A percentile compares a stretch with the other conserved stretches of the same genome.
phyloP scores from a whole-genome alignment of 345 rosid species.

The Melaleuca quinquenervia region DNA sequence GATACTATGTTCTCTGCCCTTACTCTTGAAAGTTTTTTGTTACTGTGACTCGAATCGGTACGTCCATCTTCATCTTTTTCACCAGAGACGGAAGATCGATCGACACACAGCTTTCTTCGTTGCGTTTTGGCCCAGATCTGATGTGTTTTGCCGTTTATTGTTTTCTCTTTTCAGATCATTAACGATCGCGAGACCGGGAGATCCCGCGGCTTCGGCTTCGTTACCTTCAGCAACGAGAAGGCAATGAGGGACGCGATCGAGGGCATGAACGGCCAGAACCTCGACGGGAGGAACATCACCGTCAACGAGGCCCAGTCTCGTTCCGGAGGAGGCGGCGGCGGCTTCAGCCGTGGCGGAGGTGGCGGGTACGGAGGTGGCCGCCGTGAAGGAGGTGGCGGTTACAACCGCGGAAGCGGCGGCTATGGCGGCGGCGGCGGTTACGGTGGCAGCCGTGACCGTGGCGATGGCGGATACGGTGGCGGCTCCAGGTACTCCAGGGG shows the following conservation, averaged over 20 bases:
- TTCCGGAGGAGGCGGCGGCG: constrained; percentile 35
- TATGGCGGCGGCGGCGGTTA: constrained; percentile 19
- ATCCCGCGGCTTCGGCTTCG: constrained; percentile 78
- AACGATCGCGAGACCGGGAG: constrained; percentile 84
- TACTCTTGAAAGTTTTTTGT: constrained; percentile 32
- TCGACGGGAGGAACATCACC: constrained; percentile 72
- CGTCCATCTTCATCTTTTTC: constrained; percentile 71
- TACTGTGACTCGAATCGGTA: constrained; percentile 59
- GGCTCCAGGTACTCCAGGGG: constrained; percentile 9
- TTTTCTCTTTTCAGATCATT: constrained; percentile 27
- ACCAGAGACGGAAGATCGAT: constrained; percentile 55
- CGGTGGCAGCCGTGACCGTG: constrained; percentile 25
- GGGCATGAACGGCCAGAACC: constrained; percentile 80
- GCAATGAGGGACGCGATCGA: constrained; percentile 78
- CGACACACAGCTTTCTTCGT: neutral
- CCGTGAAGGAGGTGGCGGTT: constrained; percentile 19
- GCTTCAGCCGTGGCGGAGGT: constrained; percentile 31
- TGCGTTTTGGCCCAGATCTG: neutral
- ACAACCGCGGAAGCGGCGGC: constrained; percentile 29
- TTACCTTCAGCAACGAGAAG: constrained; percentile 73
- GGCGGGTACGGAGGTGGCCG: constrained; percentile 37
- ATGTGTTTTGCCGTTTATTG: neutral
- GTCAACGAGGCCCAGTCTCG: constrained; percentile 86
- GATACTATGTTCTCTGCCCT: constrained; percentile 32
- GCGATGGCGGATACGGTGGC: neutral